Conservation (phyloP, 148 eudicot genomes). For the Fagopyrum tataricum region DNA sequence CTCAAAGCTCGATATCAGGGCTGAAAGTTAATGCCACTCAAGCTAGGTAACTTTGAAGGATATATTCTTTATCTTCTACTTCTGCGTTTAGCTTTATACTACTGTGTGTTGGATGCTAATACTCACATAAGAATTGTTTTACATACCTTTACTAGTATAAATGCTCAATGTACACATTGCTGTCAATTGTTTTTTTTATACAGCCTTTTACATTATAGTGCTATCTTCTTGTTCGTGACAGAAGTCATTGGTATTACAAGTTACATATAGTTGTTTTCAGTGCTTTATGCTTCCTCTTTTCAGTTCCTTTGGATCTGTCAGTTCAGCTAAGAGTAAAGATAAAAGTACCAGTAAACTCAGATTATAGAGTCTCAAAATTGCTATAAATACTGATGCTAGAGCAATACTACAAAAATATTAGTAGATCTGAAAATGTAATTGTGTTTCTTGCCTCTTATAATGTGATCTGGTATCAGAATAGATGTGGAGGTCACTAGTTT, state of each 20-base stretch:
- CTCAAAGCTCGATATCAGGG: constrained; percentile 56
- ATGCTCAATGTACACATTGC: too few species aligned
- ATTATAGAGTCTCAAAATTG: background rate
- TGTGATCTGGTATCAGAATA: constrained; percentile 59
- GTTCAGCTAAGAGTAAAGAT: background rate
- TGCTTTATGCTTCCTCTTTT: background rate
- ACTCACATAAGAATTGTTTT: background rate
- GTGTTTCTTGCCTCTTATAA: background rate
- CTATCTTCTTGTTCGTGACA: background rate
- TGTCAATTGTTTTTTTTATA: too few species aligned
- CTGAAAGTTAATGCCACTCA: constrained; percentile 49
- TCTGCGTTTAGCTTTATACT: background rate
- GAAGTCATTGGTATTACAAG: background rate
- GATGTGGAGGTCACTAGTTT: constrained; percentile 56
- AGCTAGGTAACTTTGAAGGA: constrained; percentile 35
- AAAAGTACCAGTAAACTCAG: background rate
- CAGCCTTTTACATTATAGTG: too few species aligned
- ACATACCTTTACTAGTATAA: too few species aligned
- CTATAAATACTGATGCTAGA: background rate
- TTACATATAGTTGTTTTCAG: background rate
- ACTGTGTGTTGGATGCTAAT: background rate
- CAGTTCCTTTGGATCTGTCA: background rate
- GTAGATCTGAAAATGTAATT: constrained; percentile 1
- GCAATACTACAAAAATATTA: background rate
- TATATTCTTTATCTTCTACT: background rate